Evolutionary conservation across 495 filamentous ascomycete genomes (phyloP), one percentile per base, ranked within the genome.

Genomic region (Aspergillus homomorphus): DNA sequence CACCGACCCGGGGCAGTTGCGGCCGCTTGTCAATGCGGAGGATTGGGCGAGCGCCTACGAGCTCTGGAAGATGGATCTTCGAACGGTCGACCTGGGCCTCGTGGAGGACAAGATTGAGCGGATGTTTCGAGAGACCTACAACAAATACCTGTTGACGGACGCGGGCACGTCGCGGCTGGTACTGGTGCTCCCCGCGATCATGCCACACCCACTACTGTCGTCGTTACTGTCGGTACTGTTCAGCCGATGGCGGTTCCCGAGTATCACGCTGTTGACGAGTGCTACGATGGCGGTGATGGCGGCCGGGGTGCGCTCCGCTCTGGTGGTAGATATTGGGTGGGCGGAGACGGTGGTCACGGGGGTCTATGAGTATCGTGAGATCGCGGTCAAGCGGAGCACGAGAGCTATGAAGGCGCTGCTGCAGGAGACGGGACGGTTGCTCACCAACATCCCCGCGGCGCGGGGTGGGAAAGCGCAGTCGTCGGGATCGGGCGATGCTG

Each of bases 291-390:
- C 84, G 9, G 77, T 85, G n/a, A 83, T 89, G 4, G 88, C 86
- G 30, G 91, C 91, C 9, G 94, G 94, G 4, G 76, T 92, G 52
- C 87, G 94, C 14, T 86, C 89, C 18, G 89, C 85, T 2, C 70
- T 98, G 22, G 83, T 97, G 3, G 80, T 98, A 10, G 92, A 98
- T 67, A 77, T 98, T 38, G 93, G 93, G 54, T 98, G 94, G 94
- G 81, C 82, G 43, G 95, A 97, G 68, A 93, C 90, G 0, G 82
- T 86, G 0, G 81, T 91, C 15, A 94, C 89, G 0, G 84, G 83
- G 2, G 78, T 98, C 20, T 97, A 90, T 66, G 95, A 98, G 69
- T 95, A 92, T 58, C 82, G 93, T 53, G 90, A 96, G 62, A 81
- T 96, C 5, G 67, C 73, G 22, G 80, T 81, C 28, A 78, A 74